Evolutionary conservation across 2,329 filamentous ascomycete species (phyloP), one percentile per base, ranked within the genome.

Genomic region (Helicocarpus griseus): DNA sequence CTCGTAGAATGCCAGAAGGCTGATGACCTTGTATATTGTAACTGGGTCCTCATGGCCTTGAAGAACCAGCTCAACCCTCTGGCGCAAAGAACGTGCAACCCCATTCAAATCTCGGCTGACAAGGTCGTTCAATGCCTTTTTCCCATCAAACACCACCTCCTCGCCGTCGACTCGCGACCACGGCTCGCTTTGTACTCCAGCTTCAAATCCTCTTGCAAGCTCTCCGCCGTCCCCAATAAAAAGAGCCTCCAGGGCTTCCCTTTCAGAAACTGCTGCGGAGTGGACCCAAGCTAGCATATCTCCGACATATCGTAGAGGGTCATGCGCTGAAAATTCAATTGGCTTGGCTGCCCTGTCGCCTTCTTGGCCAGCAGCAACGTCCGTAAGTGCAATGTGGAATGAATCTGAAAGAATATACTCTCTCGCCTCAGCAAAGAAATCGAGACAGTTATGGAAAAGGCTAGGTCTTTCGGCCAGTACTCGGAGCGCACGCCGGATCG

Each of bases 261-360:
- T 81, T 68, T 98, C 93, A 29, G 91, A 94, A 1, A 98, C 93
- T 0, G 91, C 85, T 2, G 90, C 87, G 0, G 93, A 95, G 66
- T 98, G 93, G 5, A 86, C 83, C 93, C 93, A 98, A 4, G 93
- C 93, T 13, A 98, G 78, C 90, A 98, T 98, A 64, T 98, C 93
- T 49, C 93, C 89, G 2, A 94, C 83, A 66, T 97, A 97, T 19
- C 93, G 82, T 24, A 97, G 72, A 1, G 89, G 85, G 63, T 98
- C 93, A 65, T 97, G 91, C 0, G 93, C 91, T 9, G 85, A 86
- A 60, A 97, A 81, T 64, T 98, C 91, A 57, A 98, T 98, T 0
- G 93, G 91, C 64, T 97, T 96, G 33, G 85, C 75, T 17, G 78
- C 78, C 22, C 73, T 71, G 55, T 86, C 80, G 41, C 78, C 76